Evolutionary conservation across 2,329 filamentous ascomycete species (phyloP).

Genomic region (Coniochaeta sp.): DNA sequence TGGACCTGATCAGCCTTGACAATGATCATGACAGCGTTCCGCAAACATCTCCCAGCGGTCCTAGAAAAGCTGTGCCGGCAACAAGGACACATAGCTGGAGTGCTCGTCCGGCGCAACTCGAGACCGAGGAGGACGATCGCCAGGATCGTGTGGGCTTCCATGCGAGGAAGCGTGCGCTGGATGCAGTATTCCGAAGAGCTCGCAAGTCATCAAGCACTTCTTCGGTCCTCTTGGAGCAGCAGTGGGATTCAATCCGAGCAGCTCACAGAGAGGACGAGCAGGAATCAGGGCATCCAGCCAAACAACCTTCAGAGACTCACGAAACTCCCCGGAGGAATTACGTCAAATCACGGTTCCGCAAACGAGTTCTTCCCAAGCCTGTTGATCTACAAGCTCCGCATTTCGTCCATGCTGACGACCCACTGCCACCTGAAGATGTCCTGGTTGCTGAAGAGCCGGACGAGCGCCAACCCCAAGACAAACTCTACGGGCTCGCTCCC

Average conservation of each 20-base stretch:
- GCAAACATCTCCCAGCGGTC: neutral
- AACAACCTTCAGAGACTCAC: neutral
- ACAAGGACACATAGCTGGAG: neutral
- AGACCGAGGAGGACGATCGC: constrained; percentile 33
- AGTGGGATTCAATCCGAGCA: neutral
- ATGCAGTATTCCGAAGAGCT: constrained; percentile 42
- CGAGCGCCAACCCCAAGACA: constrained; percentile 18
- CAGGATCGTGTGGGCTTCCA: constrained; percentile 34
- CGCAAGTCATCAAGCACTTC: constrained; percentile 15
- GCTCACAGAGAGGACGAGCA: neutral
- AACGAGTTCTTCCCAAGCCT: constrained; percentile 32
- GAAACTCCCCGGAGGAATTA: constrained; percentile 3
- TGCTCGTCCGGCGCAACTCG: constrained; percentile 47
- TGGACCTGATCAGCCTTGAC: constrained; percentile 8
- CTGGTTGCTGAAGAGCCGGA: constrained; percentile 13
- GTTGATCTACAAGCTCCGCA: constrained; percentile 45
- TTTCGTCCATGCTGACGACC: constrained; percentile 46
- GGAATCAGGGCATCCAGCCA: neutral
- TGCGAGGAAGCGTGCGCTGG: constrained; percentile 45
- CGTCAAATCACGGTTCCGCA: constrained; percentile 30
- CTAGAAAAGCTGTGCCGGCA: neutral
- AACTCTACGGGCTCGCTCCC: constrained; percentile 48
- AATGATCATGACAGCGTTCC: neutral
- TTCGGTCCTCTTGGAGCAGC: neutral
- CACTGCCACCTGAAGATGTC: constrained; percentile 29